Base-by-base conservation (phyloP, 2,329 filamentous ascomycete species). In the Monosporascus sp. region DNA sequence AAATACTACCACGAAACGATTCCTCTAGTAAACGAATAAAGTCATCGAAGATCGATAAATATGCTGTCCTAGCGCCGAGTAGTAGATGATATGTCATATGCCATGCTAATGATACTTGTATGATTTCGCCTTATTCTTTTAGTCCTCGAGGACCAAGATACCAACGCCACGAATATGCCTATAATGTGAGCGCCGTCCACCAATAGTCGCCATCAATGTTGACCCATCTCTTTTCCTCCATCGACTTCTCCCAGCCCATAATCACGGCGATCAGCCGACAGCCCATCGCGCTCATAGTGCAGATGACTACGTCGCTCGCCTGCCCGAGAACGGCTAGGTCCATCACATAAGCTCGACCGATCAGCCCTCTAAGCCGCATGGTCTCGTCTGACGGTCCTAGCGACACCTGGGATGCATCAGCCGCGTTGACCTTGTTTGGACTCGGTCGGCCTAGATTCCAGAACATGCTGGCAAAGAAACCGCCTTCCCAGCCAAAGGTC, bases 401-500 rank as follows among this genome's bases (percentile, higher is more conserved):
- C 1, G 62, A 60, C 6, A 70, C 66, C 50, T 66, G 60, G n/a
- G 62, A 59, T n/a, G 67, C 63, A 17, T 66, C 70, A 22, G 60
- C 67, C 4, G 65, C 65, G 35, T 70, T 68, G 18, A 60, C 70
- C 15, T 70, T 74, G 63, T 69, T 76, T 53, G 58, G 51, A 6
- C 70, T 70, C 46, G 71, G 66, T n/a, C 72, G 67, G 4, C 88
- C 90, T 1, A 95, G 75, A 49, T 85, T 87, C 83, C 88, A 92
- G 70, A 95, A 95, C 71, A 94, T 86, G 62, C 83, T 81, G 15
- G 81, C 80, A 70, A 88, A 95, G 75, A 95, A 96, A 1, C 90
- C 90, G 18, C 90, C 90, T 67, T 95, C 90, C 90, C 90, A 95
- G 31, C 90, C 90, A 41, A 89, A 85, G 1, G 85, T 81, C 65